phyloP scores from a whole-genome alignment of 1,139 yeast genomes.

The Sugiyamaella neomexicana region DNA sequence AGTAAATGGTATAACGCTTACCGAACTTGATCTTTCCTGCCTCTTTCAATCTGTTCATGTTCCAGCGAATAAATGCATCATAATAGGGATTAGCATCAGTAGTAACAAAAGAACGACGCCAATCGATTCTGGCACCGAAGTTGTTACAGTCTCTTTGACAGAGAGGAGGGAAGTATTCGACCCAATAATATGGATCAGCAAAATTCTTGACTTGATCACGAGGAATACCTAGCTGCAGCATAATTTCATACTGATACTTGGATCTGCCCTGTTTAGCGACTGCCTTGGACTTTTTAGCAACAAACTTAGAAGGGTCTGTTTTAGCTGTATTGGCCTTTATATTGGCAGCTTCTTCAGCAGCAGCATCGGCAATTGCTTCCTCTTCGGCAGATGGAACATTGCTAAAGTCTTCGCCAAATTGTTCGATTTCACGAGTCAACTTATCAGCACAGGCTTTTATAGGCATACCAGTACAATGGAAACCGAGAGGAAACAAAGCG shows the following conservation, averaged over 20 bases:
- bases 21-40: conserved; percentile 94
- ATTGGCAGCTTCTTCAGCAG: conserved; percentile 36
- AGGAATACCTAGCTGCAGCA: conserved; percentile 89
- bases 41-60: conserved; percentile 83
- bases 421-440: conserved; percentile 85
- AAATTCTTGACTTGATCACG: conserved; percentile 80
- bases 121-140: conserved; percentile 93
- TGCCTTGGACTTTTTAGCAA: conserved; percentile 89
- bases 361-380: conserved; percentile 43
- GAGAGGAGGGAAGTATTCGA: conserved; percentile 85
- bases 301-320: conserved; percentile 85
- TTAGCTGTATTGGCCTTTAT: conserved; percentile 42
- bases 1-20: conserved; percentile 95
- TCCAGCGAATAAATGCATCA: conserved; percentile 96
- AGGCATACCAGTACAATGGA: conserved; percentile 99
- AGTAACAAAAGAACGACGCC: conserved; percentile 97
- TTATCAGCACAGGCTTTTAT: conserved; percentile 96
- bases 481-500: conserved; percentile 93
- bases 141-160: conserved; percentile 76
- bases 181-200: conserved; percentile 90
- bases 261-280: conserved; percentile 92
- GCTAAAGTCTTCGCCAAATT: conserved; percentile 80
- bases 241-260: conserved; percentile 92
- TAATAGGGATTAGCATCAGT: conserved; percentile 95
- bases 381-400: conserved; percentile 60